Percentiles rank a stretch among this genome's conserved stretches.
These are phyloP conservation scores for Epichloe amarillans DNA, from an alignment of 2,329 filamentous ascomycete species.

Conservation along the genomic window DNA sequence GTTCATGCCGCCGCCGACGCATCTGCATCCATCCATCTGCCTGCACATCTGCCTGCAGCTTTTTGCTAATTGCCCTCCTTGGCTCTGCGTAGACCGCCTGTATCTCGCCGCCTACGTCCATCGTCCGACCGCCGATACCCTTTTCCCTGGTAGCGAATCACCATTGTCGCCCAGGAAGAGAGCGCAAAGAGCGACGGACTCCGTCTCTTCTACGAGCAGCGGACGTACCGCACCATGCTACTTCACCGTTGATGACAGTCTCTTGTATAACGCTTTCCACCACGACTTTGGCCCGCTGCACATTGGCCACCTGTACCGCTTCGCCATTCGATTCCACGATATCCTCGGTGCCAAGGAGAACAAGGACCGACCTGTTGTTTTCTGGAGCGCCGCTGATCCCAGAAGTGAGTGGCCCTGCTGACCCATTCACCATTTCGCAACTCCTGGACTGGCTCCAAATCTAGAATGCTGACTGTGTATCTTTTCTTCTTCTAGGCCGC, in stretches of 20 bases:
- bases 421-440: too few species aligned
- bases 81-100: slow-evolving; percentile 56
- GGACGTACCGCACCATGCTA: slow-evolving; percentile 57
- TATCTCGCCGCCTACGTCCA: slow-evolving; percentile 89
- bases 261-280: slow-evolving; percentile 97
- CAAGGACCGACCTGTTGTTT: slow-evolving; percentile 79
- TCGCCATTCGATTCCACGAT: slow-evolving; percentile 91
- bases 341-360: slow-evolving; percentile 86
- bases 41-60: neutral
- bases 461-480: neutral
- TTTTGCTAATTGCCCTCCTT: slow-evolving; percentile 10
- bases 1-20: neutral
- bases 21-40: neutral
- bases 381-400: slow-evolving; percentile 88
- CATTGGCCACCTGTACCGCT: slow-evolving; percentile 93
- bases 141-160: slow-evolving; percentile 79
- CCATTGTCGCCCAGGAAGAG: slow-evolving; percentile 28
- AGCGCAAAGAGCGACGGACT: slow-evolving; percentile 45
- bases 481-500: slow-evolving; percentile 45
- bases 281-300: slow-evolving; percentile 96
- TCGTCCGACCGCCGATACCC: slow-evolving; percentile 65
- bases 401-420: slow-evolving; percentile 51
- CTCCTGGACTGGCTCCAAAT: neutral
- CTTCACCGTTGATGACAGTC: slow-evolving; percentile 84
- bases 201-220: slow-evolving; percentile 28